Percentiles rank a stretch among this genome's conserved stretches.
Conservation (phyloP, 441 rosid genomes). For the Bocquillonia castaneifolia region DNA sequence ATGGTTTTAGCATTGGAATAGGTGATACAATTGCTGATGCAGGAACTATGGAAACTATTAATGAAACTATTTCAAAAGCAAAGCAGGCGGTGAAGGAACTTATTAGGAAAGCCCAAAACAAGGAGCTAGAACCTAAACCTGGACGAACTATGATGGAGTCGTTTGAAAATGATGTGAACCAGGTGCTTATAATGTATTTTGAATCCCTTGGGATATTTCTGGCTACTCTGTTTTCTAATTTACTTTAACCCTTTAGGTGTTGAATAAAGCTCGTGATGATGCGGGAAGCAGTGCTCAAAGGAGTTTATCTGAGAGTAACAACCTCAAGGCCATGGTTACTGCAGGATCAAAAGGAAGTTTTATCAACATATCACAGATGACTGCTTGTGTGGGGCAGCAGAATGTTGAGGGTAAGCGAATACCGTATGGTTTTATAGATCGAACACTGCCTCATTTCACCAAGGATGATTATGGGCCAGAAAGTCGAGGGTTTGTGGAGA, state of each 20-base stretch:
- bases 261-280: conserved; percentile 98
- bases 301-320: conserved; percentile 95
- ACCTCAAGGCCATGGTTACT: conserved; percentile 98
- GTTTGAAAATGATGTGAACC: conserved; percentile 96
- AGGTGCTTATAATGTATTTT: conserved; percentile 41
- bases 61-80: conserved; percentile 78
- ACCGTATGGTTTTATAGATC: conserved; percentile 84
- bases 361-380: conserved; percentile 97
- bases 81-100: conserved; percentile 82
- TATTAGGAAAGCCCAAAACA: conserved; percentile 64
- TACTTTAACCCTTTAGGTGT: conserved; percentile 42
- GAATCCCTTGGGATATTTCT: neutral
- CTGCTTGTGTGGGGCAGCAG: conserved; percentile 99
- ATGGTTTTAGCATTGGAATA: conserved; percentile 97
- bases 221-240: neutral
- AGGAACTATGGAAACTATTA: conserved; percentile 89
- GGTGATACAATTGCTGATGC: conserved; percentile 99
- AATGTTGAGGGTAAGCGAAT: conserved; percentile 99
- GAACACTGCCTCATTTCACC: conserved; percentile 95
- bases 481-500: conserved; percentile 99
- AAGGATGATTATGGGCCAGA: conserved; percentile 97
- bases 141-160: conserved; percentile 98
- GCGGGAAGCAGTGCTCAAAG: conserved; percentile 98
- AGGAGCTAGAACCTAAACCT: conserved; percentile 87
- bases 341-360: conserved; percentile 99